Evolutionary conservation across 176 grass and related monocot genomes (phyloP), one percentile per base, ranked within the genome.

Genomic region (Zoysia japonica): DNA sequence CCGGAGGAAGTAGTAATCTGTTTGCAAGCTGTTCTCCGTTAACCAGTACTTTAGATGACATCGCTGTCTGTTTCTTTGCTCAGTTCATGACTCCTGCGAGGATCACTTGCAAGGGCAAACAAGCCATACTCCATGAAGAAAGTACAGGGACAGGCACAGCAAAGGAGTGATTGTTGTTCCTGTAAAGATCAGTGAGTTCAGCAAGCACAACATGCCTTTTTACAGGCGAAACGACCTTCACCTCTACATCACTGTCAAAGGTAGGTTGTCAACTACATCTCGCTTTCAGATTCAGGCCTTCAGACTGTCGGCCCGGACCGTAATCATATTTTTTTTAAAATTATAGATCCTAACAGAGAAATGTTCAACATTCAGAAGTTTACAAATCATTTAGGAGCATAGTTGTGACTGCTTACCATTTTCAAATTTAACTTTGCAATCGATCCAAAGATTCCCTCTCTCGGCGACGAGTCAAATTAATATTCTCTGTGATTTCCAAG

Each of bases 41-140:
- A 52, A 68, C 14, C 54, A 19, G 57, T 10, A 38, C 7, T 45
- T 41, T 45, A 13, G 14, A 39, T 61, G 77, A 41, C 39, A 63
- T 52, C n/a, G 48, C 12, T 60, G 17, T 46, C 65, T 1, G 39
- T 82, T 82, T 40, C 28, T 13, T 40, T 40, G 57, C 39, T 19
- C 6, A 13, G 5, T 19, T 51, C 19, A 37, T 60, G 61, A 20
- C 16, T 39, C 60, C 37, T 51, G 19, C 10, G 20, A 51, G 68
- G 47, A 65, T 79, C 52, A 61, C 77, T 86, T 69, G 84, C 77
- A 75, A 50, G 65, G 74, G 55, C 53, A 84, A 77, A 36, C 53
- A 61, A 70, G 37, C 16, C 9, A 46, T 28, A 37, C 39, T 8
- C 48, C 63, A 43, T 5, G 55, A 81, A 43, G 9, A 55, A 48